phyloP scores from a whole-genome alignment of 441 rosid genomes.

The Flueggea neowawraea region DNA sequence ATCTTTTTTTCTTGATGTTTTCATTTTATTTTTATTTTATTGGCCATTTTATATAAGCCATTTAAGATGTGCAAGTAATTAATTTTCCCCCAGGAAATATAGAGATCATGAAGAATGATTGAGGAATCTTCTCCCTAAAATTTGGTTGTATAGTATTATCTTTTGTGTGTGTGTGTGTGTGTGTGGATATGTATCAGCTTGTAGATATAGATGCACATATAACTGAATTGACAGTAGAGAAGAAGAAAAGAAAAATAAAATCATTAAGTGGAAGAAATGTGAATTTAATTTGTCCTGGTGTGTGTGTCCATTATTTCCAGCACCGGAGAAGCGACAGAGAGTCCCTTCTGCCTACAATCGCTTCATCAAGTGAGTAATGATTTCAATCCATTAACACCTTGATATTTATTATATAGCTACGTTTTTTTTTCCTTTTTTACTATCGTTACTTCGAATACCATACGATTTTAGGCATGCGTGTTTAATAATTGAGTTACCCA shows the following conservation, averaged over 20 bases:
- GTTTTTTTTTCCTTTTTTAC: too few relatives aligned
- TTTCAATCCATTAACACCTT: constrained; percentile 1
- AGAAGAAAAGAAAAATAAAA: constrained; percentile 20
- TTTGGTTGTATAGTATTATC: too few relatives aligned
- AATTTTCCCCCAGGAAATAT: constrained; percentile 45
- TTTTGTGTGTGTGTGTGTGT: too few relatives aligned
- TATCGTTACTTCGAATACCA: too few relatives aligned
- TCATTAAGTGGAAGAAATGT: constrained; percentile 14
- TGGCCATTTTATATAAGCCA: too few relatives aligned
- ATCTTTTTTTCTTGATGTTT: too few relatives aligned
- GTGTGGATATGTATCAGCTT: too few relatives aligned
- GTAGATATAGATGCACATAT: constrained; percentile 47
- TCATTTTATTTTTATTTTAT: too few relatives aligned
- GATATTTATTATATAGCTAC: too few relatives aligned
- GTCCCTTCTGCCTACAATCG: constrained; percentile 99
- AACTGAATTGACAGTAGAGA: constrained; percentile 17
- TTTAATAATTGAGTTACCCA: too few relatives aligned
- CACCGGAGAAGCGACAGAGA: constrained; percentile 99
- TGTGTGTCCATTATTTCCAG: constrained; percentile 56
- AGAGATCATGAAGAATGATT: constrained; percentile 32
- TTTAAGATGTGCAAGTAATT: background rate
- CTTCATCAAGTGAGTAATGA: constrained; percentile 83
- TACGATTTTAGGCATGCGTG: too few relatives aligned
- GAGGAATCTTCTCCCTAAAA: constrained; percentile 11
- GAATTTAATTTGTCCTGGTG: constrained; percentile 39